These are phyloP conservation scores for Phaeosphaeria sp. DNA, from an alignment of 2,329 filamentous ascomycete species.

Conservation along the genomic window DNA sequence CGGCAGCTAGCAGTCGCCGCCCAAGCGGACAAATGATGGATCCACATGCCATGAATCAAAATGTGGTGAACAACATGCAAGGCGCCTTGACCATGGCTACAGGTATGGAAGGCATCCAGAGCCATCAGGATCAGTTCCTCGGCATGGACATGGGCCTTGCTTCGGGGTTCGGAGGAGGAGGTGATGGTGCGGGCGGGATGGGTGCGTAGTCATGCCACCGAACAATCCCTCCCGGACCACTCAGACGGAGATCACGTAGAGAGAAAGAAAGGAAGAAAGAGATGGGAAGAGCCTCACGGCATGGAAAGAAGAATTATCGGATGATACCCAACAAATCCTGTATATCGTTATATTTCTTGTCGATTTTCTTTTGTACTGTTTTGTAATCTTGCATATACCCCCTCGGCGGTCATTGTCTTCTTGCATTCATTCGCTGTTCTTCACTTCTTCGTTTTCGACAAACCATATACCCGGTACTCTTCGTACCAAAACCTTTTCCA, in stretches of 20 bases:
- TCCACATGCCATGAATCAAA: conserved; percentile 29
- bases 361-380: neutral
- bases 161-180: neutral
- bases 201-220: neutral
- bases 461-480: neutral
- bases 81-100: conserved; percentile 28
- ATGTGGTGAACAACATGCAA: conserved; percentile 16
- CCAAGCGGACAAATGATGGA: conserved; percentile 41
- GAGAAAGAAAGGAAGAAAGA: neutral
- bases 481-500: neutral
- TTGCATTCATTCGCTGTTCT: neutral
- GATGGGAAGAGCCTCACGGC: neutral
- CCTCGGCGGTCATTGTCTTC: neutral
- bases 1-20: conserved; percentile 39
- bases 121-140: conserved; percentile 41
- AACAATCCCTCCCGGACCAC: too few relatives aligned
- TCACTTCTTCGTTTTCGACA: neutral
- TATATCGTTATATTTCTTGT: neutral
- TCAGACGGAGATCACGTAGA: too few relatives aligned
- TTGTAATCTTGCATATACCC: neutral
- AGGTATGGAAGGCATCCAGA: conserved; percentile 45
- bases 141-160: conserved; percentile 39
- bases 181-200: neutral
- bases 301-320: neutral
- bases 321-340: neutral